phyloP scores from a whole-genome alignment of 2,329 filamentous ascomycete genomes.

The Trichoderma harzianum region DNA sequence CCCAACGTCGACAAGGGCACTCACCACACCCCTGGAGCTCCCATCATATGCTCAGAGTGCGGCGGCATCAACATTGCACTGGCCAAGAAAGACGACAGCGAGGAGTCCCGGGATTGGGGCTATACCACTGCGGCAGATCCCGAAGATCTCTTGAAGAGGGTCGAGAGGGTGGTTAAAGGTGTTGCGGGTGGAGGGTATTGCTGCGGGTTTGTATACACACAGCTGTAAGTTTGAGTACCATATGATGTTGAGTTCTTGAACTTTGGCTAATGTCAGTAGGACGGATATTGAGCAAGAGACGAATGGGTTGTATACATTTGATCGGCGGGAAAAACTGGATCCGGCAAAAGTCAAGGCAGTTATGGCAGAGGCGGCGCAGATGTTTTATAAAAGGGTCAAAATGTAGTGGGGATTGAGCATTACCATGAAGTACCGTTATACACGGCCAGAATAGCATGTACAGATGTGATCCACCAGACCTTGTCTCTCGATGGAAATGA shows the following conservation, averaged over 20 bases:
- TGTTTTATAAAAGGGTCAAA: constrained; percentile 40
- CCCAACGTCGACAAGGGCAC: constrained; percentile 44
- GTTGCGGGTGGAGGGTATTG: constrained; percentile 55
- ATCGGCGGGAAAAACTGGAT: constrained; percentile 60
- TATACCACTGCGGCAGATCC: constrained; percentile 64
- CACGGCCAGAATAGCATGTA: background rate
- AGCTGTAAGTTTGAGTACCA: constrained; percentile 46
- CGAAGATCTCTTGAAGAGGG: constrained; percentile 54
- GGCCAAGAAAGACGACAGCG: constrained; percentile 28
- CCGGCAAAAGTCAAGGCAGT: constrained; percentile 53
- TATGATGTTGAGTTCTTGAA: background rate
- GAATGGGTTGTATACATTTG: constrained; percentile 63
- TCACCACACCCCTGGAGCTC: constrained; percentile 51
- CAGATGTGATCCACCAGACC: background rate
- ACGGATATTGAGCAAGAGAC: constrained; percentile 65
- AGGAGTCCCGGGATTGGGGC: constrained; percentile 57
- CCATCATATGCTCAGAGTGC: constrained; percentile 65
- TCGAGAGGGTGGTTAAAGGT: constrained; percentile 57
- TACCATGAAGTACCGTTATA: background rate
- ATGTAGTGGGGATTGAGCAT: background rate
- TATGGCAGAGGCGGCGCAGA: constrained; percentile 49
- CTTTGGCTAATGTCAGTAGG: constrained; percentile 24
- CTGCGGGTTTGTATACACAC: constrained; percentile 65
- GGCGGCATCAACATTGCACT: constrained; percentile 65
- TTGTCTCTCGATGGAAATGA: background rate